Conservation (phyloP, 2,329 filamentous ascomycete species). For the Xylaria sp. region DNA sequence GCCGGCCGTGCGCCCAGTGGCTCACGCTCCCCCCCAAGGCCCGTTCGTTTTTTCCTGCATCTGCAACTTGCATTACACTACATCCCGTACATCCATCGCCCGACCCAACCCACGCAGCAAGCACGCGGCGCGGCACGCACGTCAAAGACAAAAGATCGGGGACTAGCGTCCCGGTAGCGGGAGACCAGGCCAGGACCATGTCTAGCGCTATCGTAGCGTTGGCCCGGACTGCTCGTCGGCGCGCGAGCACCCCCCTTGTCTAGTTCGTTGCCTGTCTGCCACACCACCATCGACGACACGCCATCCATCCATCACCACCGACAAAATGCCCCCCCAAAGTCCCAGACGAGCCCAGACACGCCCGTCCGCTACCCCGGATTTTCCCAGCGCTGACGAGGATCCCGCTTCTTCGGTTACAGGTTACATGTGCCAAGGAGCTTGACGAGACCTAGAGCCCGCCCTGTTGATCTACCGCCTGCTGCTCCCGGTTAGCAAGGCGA, state of each 20-base stretch:
- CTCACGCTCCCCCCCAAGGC: neutral
- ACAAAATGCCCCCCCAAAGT: conserved; percentile 3
- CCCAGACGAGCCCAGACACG: neutral
- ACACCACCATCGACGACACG: conserved; percentile 41
- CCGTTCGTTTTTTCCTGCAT: conserved; percentile 21
- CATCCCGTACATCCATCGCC: conserved; percentile 18
- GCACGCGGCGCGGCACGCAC: conserved; percentile 29
- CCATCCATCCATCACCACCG: conserved; percentile 26
- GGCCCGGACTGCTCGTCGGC: conserved; percentile 37
- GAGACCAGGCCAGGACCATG: conserved; percentile 27
- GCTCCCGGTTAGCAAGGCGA: conserved; percentile 25
- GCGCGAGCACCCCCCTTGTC: conserved; percentile 45
- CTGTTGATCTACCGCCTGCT: conserved; percentile 18
- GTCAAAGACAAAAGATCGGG: conserved; percentile 27
- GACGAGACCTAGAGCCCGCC: conserved; percentile 23
- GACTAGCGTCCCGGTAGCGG: conserved; percentile 5
- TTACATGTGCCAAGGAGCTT: conserved; percentile 30
- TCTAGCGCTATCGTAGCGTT: conserved; percentile 41
- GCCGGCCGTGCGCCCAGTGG: neutral
- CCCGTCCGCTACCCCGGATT: conserved; percentile 36
- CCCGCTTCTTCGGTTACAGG: conserved; percentile 27
- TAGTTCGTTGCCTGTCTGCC: conserved; percentile 46
- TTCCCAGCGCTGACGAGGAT: conserved; percentile 31
- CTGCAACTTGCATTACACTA: conserved; percentile 27
- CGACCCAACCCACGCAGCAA: conserved; percentile 16